Evolutionary conservation across 1,284 basidiomycete species (phyloP).

Genomic region (Cutaneotrichosporon spelunceum): DNA sequence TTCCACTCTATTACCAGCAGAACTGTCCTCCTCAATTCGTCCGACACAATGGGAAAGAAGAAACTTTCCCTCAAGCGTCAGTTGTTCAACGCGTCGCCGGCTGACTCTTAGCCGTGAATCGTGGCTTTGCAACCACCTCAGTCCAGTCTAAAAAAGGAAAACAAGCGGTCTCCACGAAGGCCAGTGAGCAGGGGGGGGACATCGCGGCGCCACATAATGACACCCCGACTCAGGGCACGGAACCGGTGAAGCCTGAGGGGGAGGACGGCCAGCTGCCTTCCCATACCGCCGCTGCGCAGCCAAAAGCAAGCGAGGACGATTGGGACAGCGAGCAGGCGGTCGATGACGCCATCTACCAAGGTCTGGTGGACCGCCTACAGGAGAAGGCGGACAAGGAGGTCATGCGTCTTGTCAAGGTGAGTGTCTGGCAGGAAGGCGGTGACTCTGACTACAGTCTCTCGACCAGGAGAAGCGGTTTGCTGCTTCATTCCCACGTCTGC

Average conservation of each 20-base stretch:
- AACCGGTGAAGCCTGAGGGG: neutral
- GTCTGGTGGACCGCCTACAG: slow-evolving; percentile 73
- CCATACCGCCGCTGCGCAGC: neutral
- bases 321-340: slow-evolving; percentile 39
- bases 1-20: neutral
- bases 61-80: slow-evolving; percentile 75
- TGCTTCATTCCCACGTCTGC: slow-evolving; percentile 63
- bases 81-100: slow-evolving; percentile 27
- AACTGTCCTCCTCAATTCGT: too few species aligned
- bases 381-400: slow-evolving; percentile 89
- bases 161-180: slow-evolving; percentile 39
- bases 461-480: slow-evolving; percentile 79
- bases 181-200: slow-evolving; percentile 9
- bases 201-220: neutral
- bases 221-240: neutral
- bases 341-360: slow-evolving; percentile 34
- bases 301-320: slow-evolving; percentile 26
- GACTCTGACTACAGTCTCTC: slow-evolving; percentile 60
- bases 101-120: slow-evolving; percentile 37
- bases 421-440: slow-evolving; percentile 3
- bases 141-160: slow-evolving; percentile 63
- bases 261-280: neutral
- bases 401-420: slow-evolving; percentile 61
- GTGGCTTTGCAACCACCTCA: slow-evolving; percentile 83
- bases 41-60: slow-evolving; percentile 70